Evolutionary conservation across 2,329 filamentous ascomycete genomes (phyloP), one percentile per base, ranked within the genome.

Genomic region (Alternaria gansuensis): DNA sequence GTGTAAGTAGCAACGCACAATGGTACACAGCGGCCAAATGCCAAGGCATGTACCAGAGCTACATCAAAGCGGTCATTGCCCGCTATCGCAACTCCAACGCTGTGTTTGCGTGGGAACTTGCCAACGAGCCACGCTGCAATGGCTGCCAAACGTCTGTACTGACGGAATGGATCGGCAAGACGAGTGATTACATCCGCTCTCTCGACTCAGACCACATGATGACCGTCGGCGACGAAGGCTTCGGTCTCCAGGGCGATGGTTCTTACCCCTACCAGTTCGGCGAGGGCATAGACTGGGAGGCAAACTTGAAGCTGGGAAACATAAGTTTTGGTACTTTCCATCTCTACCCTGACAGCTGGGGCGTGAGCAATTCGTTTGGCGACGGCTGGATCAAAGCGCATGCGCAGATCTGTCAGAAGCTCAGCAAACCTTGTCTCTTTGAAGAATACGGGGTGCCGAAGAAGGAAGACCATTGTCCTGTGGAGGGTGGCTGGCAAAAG

Each of bases 21-120:
- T 90, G 86, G 82, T 90, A 87, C 75, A 85, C 82, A 21, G 82
- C 84, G 65, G 67, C 78, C 0, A 64, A 66, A 49, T 76, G 75
- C 46, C 76, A 79, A 73, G 68, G 78, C 0, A 83, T 87, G 55
- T 90, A 90, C 72, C 85, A 85, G 65, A 80, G 79, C 46, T 91
- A 90, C 70, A 82, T 90, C 68, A 78, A 83, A 48, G 78, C 80
- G 0, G 81, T 90, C 6, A 82, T 90, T 2, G 83, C 76, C 21
- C 80, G 88, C 10, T 90, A 89, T 76, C 83, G 79, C 44, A 78
- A 81, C 60, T 88, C 85, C 0, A 76, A 84, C 0, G 83, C 88
- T 0, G 82, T 90, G 45, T 85, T 90, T 63, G 86, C 87, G 0
- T 90, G 88, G 88, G 88, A 90, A 67, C 78, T 90, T 2, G 85